These are phyloP conservation scores for Canavalia ensiformis DNA, from an alignment of 306 rosid species.

Conservation along the genomic window DNA sequence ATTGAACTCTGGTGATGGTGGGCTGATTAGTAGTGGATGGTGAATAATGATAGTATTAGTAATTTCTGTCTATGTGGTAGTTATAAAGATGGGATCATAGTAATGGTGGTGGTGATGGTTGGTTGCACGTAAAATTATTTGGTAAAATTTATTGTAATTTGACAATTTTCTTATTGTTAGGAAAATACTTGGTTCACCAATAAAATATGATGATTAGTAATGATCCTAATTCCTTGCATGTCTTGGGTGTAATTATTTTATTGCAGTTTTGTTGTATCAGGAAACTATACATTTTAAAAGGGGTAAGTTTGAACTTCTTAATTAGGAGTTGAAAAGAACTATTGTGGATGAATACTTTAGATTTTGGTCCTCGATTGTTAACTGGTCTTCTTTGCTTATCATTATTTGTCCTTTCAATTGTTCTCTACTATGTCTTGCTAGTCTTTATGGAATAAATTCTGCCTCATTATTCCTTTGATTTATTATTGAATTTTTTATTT, in stretches of 20 bases:
- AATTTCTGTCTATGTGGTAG: slow-evolving; percentile 18
- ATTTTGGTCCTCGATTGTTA: slow-evolving; percentile 16
- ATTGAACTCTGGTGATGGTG: slow-evolving; percentile 9
- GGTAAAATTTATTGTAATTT: not conserved
- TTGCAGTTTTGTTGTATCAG: not conserved
- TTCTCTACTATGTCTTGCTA: slow-evolving; percentile 20
- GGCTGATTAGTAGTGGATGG: not conserved
- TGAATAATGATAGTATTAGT: not conserved
- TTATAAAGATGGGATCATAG: slow-evolving; percentile 6
- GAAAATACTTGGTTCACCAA: slow-evolving; percentile 22
- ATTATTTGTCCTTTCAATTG: slow-evolving; percentile 41
- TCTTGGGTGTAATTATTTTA: slow-evolving; percentile 28
- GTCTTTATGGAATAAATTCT: slow-evolving; percentile 25
- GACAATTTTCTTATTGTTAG: slow-evolving; percentile 3
- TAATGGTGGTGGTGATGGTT: not conserved
- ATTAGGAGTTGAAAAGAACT: not conserved
- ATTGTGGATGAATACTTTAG: slow-evolving; percentile 7
- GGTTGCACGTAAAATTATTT: slow-evolving; percentile 4
- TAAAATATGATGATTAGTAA: slow-evolving; percentile 17
- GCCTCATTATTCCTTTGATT: slow-evolving; percentile 9
- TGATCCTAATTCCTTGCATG: slow-evolving; percentile 24
- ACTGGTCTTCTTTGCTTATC: slow-evolving; percentile 31
- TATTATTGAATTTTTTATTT: slow-evolving; percentile 44
- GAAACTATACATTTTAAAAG: slow-evolving; percentile 1
- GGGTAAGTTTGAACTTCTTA: slow-evolving; percentile 15